These are phyloP conservation scores for Artemisia argyi DNA, from an alignment of 129 eudicot species.

Conservation along the genomic window DNA sequence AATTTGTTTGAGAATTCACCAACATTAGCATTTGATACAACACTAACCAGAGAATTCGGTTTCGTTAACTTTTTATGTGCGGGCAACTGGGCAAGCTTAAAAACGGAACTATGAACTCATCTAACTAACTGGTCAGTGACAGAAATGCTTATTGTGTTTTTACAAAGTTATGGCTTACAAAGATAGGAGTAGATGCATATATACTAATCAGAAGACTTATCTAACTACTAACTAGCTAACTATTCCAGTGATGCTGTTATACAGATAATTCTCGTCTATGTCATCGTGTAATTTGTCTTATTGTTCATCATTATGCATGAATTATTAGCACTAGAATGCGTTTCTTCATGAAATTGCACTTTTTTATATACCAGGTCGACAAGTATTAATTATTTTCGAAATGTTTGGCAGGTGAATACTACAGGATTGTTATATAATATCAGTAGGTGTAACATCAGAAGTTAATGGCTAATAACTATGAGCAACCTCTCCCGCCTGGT, in stretches of 20 bases:
- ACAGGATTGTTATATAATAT: conserved; percentile 8
- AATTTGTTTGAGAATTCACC: not conserved
- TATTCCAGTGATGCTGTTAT: no score
- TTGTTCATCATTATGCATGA: not conserved
- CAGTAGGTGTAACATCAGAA: conserved; percentile 8
- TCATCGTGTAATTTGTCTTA: no score
- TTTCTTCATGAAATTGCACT: not conserved
- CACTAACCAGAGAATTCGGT: conserved; percentile 2
- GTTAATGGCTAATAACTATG: conserved; percentile 55
- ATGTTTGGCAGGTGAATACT: conserved; percentile 13
- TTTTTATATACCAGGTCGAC: not conserved
- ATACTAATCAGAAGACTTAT: no score
- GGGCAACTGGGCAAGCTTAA: not conserved
- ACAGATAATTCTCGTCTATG: no score
- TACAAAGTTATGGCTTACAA: no score
- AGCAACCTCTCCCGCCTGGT: conserved; percentile 78
- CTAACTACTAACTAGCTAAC: no score
- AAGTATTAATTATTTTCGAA: not conserved
- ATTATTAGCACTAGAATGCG: not conserved
- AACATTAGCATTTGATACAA: not conserved
- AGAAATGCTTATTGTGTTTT: no score
- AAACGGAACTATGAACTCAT: no score
- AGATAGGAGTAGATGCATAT: no score
- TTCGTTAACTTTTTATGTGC: not conserved
- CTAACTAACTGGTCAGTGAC: no score